Evolutionary conservation across 2,329 filamentous ascomycete species (phyloP), one percentile per base, ranked within the genome.

Genomic region (Coniochaeta sp.): DNA sequence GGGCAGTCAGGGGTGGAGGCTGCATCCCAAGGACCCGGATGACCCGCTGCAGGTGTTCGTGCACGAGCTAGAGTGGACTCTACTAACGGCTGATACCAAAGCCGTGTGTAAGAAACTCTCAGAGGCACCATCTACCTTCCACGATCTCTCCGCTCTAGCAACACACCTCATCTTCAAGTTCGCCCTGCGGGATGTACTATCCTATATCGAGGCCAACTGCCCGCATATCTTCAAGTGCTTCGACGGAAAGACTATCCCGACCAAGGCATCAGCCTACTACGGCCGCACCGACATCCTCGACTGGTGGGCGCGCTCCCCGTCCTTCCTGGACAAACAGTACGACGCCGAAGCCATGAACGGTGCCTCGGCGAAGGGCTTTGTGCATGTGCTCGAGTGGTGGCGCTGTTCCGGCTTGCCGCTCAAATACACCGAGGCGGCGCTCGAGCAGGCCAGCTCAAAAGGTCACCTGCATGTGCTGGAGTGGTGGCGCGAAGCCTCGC

Each of bases 121-220:
- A 6, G 70, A 81, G 32, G 86, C 88, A 16, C 85, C 87, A 0
- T 82, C 86, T 30, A 82, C 82, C 24, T 86, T 89, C 57, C 73
- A 74, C 57, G 76, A 86, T 57, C 76, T 96, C 12, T 94, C 91
- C 0, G 86, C 86, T 2, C 75, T 95, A 1, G 88, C 89, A 32
- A 87, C 94, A 55, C 91, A 91, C 62, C 80, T 96, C 35, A 91
- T 96, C 59, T 90, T 96, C 72, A 91, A 94, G 58, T 96, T 96
- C 65, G 88, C 86, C 38, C 85, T 92, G 59, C 87, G 86, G 14
- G 82, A 87, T 12, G 82, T 96, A 3, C 79, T 97, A 30, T 80
- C 81, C 2, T 91, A 81, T 58, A 71, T 84, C 57, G 81, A 83
- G 55, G 70, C 71, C 42, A 83, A 83, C 59, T 75, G 79, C 10